Base-by-base conservation (phyloP, 2,329 filamentous ascomycete species). In the Aspergillus sp. region DNA sequence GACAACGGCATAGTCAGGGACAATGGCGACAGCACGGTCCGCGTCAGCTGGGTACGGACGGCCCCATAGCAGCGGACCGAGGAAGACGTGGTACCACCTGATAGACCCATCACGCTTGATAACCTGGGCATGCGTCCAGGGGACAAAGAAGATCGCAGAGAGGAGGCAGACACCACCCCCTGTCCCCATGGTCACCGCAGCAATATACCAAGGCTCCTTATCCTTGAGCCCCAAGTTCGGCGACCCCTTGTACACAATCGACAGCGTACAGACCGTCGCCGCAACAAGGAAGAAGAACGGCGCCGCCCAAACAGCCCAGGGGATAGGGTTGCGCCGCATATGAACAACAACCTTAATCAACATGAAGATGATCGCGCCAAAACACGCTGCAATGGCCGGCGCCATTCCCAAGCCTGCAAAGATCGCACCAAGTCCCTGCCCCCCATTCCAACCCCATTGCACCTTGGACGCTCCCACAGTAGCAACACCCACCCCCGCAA, bases 201-300 rank as follows among this genome's bases (percentile, higher is more conserved):
- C 87, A 60, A 91, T 84, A 68, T 84, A 91, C 82, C 83, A 86
- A 8, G 74, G 73, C 2, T 88, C 86, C 65, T 73, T 73, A 58
- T 87, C 84, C 77, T 77, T 80, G 27, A 90, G 77, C 17, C 82
- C 81, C 30, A 90, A 82, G 59, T 80, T 86, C 20, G 89, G 88
- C 8, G 89, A 90, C 33, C 89, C 89, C 81, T 92, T 91, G 83
- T 90, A 91, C 64, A 92, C 89, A 66, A 93, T 86, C 44, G 87
- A 90, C 5, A 93, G 15, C 5, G 34, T 37, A n/a, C 34, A 37
- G 80, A 0, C 89, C 89, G 77, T 88, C 90, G 67, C 87, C 56
- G 89, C 88, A 58, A 92, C 83, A 55, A 91, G 84, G 82, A 92
- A 92, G 78, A 87, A 92, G 76, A 89, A 85, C 9, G 89, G 89